Evolutionary conservation across 805 yeast genomes (phyloP).

Genomic region (Wickerhamiella azyma): DNA sequence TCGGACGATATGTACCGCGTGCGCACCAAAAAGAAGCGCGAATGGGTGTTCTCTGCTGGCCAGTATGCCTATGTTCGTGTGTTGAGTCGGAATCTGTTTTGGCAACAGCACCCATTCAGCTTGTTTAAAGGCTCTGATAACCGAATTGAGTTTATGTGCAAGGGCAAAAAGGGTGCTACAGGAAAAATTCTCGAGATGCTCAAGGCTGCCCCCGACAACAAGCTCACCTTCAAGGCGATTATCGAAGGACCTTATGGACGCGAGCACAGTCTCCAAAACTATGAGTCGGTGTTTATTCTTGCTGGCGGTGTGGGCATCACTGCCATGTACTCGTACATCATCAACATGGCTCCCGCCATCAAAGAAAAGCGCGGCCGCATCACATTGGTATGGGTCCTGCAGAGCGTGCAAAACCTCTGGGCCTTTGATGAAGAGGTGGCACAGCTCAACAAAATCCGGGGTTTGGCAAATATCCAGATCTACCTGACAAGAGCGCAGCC

Average conservation of each 20-base stretch:
- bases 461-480: slow-evolving; percentile 15
- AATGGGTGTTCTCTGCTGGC: slow-evolving; percentile 42
- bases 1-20: slow-evolving; percentile 29
- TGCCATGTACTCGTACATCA: slow-evolving; percentile 38
- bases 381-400: slow-evolving; percentile 22
- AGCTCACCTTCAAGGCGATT: slow-evolving; percentile 28
- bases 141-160: slow-evolving; percentile 34
- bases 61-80: slow-evolving; percentile 45
- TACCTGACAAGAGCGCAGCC: slow-evolving; percentile 2
- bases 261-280: slow-evolving; percentile 31
- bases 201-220: slow-evolving; percentile 22
- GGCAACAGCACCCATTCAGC: slow-evolving; percentile 70
- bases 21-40: slow-evolving; percentile 28
- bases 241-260: slow-evolving; percentile 55
- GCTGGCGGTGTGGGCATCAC: slow-evolving; percentile 61
- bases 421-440: slow-evolving; percentile 37
- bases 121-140: slow-evolving; percentile 23
- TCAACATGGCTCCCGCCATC: slow-evolving; percentile 18
- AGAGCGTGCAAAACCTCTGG: slow-evolving; percentile 30
- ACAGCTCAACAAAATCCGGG: slow-evolving; percentile 26
- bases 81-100: slow-evolving; percentile 37
- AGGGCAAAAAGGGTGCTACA: slow-evolving; percentile 44
- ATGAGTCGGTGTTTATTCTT: slow-evolving; percentile 35
- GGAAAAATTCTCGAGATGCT: slow-evolving; percentile 26
- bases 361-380: slow-evolving; percentile 12